phyloP scores from a whole-genome alignment of 192 early-diverging fungal species.

The Dissophora globulifera region DNA sequence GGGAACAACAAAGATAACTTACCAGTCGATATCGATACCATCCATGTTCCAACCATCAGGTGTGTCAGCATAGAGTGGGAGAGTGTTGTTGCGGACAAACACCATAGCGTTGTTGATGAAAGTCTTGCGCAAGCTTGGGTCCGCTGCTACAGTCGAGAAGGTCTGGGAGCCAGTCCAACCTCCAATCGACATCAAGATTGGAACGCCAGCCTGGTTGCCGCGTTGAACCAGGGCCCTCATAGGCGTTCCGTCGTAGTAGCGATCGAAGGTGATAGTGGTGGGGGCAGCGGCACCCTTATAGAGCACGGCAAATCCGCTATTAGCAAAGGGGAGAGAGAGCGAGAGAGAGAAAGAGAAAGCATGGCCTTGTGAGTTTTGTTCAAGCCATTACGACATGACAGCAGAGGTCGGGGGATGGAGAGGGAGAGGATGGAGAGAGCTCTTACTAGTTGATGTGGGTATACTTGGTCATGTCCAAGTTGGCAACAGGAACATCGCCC shows the following conservation, averaged over 20 bases:
- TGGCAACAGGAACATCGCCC: constrained; percentile 30
- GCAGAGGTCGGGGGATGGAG: too few species aligned
- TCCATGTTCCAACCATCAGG: constrained; percentile 49
- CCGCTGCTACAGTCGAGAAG: constrained; percentile 65
- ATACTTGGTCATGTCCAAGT: constrained; percentile 40
- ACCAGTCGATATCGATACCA: constrained; percentile 50
- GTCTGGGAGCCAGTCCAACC: constrained; percentile 81
- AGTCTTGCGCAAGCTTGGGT: constrained; percentile 53
- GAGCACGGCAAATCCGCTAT: constrained; percentile 32
- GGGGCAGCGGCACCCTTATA: constrained; percentile 20
- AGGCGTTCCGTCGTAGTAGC: constrained; percentile 38
- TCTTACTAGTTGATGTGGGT: constrained; percentile 50
- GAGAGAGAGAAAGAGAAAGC: neutral
- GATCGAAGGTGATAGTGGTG: constrained; percentile 25
- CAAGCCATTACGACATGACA: too few species aligned
- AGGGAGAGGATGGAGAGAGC: too few species aligned
- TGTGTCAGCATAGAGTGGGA: constrained; percentile 8
- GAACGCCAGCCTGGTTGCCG: constrained; percentile 28
- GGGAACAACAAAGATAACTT: neutral
- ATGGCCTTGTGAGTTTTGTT: neutral
- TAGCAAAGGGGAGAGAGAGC: too few species aligned
- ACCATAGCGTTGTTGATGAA: constrained; percentile 66
- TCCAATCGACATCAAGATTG: constrained; percentile 69
- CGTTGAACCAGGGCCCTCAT: constrained; percentile 20
- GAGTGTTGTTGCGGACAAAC: constrained; percentile 39